Conservation (phyloP, 2,329 filamentous ascomycete genomes). For the Nakataea oryzae region DNA sequence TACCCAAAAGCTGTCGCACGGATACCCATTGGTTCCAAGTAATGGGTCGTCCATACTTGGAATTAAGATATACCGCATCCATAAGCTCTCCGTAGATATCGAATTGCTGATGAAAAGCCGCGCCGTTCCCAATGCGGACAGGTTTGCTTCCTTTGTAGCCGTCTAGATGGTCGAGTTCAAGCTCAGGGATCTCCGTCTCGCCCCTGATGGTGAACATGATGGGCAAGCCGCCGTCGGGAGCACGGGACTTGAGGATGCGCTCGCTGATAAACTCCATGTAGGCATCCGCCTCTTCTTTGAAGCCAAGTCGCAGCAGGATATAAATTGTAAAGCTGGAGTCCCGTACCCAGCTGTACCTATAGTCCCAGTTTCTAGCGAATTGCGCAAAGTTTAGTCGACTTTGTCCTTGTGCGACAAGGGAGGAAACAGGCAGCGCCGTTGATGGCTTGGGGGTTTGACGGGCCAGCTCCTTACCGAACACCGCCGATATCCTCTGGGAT, state of each 20-base stretch:
- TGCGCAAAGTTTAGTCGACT: background rate
- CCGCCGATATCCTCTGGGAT: slow-evolving; percentile 66
- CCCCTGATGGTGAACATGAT: slow-evolving; percentile 78
- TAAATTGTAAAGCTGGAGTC: slow-evolving; percentile 73
- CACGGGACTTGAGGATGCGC: slow-evolving; percentile 52
- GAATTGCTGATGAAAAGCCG: slow-evolving; percentile 65
- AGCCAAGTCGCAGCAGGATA: slow-evolving; percentile 65
- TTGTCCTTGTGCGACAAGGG: background rate
- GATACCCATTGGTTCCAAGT: slow-evolving; percentile 68
- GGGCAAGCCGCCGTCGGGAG: slow-evolving; percentile 51
- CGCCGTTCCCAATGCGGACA: slow-evolving; percentile 68
- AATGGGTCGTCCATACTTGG: slow-evolving; percentile 68
- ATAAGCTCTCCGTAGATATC: slow-evolving; percentile 74
- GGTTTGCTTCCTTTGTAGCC: slow-evolving; percentile 62
- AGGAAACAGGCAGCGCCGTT: background rate
- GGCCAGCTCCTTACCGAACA: slow-evolving; percentile 21
- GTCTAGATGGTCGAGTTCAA: slow-evolving; percentile 58
- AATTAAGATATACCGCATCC: slow-evolving; percentile 68
- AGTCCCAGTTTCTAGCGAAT: slow-evolving; percentile 52
- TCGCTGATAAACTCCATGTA: slow-evolving; percentile 73
- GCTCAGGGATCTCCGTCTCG: slow-evolving; percentile 63
- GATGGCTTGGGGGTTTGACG: slow-evolving; percentile 1
- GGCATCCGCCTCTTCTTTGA: slow-evolving; percentile 63
- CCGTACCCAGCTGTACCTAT: slow-evolving; percentile 68
- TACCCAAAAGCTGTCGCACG: slow-evolving; percentile 54